Conservation (phyloP, 2,329 filamentous ascomycete species). For the Dothistroma septosporum region DNA sequence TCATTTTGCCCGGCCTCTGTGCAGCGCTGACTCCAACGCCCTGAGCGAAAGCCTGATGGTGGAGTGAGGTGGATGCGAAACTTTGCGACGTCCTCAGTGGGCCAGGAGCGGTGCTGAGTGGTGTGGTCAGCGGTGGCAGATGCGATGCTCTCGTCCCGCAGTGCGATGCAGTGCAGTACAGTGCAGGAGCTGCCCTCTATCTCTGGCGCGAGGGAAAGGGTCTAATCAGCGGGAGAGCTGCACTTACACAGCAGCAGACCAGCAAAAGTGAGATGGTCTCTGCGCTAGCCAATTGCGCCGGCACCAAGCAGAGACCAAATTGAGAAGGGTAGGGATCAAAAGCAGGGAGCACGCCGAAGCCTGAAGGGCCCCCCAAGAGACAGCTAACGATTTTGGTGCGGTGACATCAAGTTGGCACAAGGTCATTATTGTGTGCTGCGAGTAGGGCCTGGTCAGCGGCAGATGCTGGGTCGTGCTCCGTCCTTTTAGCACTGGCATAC, state of each 20-base stretch:
- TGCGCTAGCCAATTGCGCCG: slow-evolving; percentile 4
- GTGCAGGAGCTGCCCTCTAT: neutral
- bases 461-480: neutral
- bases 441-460: neutral
- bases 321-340: neutral
- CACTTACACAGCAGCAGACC: neutral
- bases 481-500: neutral
- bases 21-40: neutral
- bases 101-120: neutral
- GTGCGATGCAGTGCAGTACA: neutral
- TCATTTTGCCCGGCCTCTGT: slow-evolving; percentile 15
- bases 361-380: neutral
- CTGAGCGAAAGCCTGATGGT: neutral
- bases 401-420: neutral
- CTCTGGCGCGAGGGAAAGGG: slow-evolving; percentile 1
- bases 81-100: neutral
- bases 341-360: neutral
- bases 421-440: neutral
- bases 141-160: neutral
- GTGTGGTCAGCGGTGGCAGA: neutral
- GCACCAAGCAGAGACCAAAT: neutral
- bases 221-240: slow-evolving; percentile 6
- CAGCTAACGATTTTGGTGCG: neutral
- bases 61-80: neutral
- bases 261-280: neutral